These are phyloP conservation scores for Cyclotella choctawhatcheeana DNA, from an alignment of 108 stramenopile genomes.

Conservation along the genomic window DNA sequence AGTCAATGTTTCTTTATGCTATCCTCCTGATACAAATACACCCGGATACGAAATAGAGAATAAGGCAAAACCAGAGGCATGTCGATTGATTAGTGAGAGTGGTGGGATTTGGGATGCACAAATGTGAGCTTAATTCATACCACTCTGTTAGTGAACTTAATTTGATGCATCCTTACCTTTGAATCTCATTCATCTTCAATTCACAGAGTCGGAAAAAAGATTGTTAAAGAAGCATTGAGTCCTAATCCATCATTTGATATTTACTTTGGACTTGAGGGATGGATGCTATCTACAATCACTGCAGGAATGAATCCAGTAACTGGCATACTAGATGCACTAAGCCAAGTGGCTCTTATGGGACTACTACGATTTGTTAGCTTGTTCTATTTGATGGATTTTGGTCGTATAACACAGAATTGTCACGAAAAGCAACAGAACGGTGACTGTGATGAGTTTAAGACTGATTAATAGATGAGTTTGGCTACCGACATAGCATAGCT, in stretches of 20 bases:
- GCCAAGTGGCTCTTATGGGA: constrained; percentile 73
- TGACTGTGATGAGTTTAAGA: constrained; percentile 12
- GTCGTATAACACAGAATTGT: constrained; percentile 63
- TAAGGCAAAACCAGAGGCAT: constrained; percentile 74
- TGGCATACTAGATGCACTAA: constrained; percentile 58
- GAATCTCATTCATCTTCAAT: constrained; percentile 8
- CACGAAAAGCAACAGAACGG: background rate
- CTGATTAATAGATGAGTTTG: constrained; percentile 10
- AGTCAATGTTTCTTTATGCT: constrained; percentile 81
- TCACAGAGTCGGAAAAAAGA: constrained; percentile 66
- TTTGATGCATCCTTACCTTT: no score
- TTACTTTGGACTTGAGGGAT: constrained; percentile 84
- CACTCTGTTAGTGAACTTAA: background rate
- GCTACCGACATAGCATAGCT: no score
- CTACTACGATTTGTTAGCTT: constrained; percentile 75
- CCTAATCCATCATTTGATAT: constrained; percentile 68
- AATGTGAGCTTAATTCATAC: constrained; percentile 42
- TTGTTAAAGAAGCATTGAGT: constrained; percentile 62
- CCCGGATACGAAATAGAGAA: constrained; percentile 92
- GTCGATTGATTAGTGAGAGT: constrained; percentile 69
- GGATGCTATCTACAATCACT: constrained; percentile 78
- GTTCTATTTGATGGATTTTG: constrained; percentile 81
- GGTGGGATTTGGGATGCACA: constrained; percentile 67
- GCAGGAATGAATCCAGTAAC: constrained; percentile 79
- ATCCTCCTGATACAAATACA: constrained; percentile 98